Base-by-base conservation (phyloP, 345 rosid species). In the Syzygium aromaticum region DNA sequence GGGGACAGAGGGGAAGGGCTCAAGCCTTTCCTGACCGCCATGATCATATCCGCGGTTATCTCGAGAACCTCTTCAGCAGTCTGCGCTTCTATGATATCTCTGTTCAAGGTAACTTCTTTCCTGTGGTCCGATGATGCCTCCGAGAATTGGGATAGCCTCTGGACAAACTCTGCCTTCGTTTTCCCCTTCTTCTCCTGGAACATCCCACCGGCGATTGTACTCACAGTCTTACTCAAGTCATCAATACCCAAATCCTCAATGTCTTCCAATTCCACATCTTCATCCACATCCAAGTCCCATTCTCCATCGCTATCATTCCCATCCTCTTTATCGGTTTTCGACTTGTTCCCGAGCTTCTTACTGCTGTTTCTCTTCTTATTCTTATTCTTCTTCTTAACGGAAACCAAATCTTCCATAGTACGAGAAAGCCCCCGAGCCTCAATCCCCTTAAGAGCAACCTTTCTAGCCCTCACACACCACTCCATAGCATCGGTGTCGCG, bases 1-100 rank as follows among this genome's bases (percentile, higher is more conserved):
- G 99, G 98, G 43, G 98, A 93, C n/a, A 96, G 90, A 0, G 98
- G 98, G 3, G 97, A 96, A 84, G 98, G 99, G 61, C 93, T 95
- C 91, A 97, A 89, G 82, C 98, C 98, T 92, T 96, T 97, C 84
- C 95, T 95, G 84, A 96, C 96, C 16, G 96, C 98, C 92, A 92
- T 88, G 57, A 96, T 95, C 89, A 92, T 92, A 87, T 95, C 99
- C 4, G 96, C 93, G 17, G 93, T 90, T 67, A 92, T 93, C 87
- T 93, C 95, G 85, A 96, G 86, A 57, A 95, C 98, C 86, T 96
- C 95, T 87, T 93, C 95, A 83, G 97, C 98, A 27, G 98, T 95
- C 77, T 94, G 96, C 21, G 98, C 96, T 89, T 96, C 95, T n/a
- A 95, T 90, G 23, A 96, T 94, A 84, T 84, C 95, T 89, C 93